Evolutionary conservation across 2,329 filamentous ascomycete genomes (phyloP), one percentile per base, ranked within the genome.

Genomic region (Botryosphaeria agaves): DNA sequence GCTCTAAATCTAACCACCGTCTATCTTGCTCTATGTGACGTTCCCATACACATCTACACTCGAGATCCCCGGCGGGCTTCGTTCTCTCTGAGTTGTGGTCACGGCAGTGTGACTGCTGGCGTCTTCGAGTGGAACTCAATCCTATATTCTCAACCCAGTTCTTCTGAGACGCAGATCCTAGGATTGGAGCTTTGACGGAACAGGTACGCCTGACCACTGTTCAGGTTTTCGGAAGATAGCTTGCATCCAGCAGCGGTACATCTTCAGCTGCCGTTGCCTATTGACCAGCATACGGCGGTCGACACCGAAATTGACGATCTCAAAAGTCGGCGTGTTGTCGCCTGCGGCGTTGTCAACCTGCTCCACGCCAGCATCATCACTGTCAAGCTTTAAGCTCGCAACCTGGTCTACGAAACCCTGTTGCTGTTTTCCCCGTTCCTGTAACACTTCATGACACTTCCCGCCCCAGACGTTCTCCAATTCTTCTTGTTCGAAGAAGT

Each of bases 171-270:
- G n/a, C n/a, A n/a, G n/a, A n/a, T n/a, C n/a, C n/a, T n/a, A n/a
- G n/a, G n/a, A n/a, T n/a, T n/a, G n/a, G n/a, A n/a, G n/a, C n/a
- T n/a, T n/a, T n/a, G n/a, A n/a, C n/a, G n/a, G n/a, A n/a, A n/a
- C n/a, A n/a, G n/a, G n/a, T n/a, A n/a, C n/a, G n/a, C n/a, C n/a
- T n/a, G n/a, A n/a, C n/a, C n/a, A n/a, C 21, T 23, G 21, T 9
- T 23, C 48, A 7, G 56, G 49, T 57, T 85, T 87, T 45, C 65
- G 71, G 52, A 89, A 91, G 3, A 73, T 71, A 18, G 79, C 82
- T 54, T 91, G 82, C 51, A 91, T 71, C 84, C 89, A 98, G 61
- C 87, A 95, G 36, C 89, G 73, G 55, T 95, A 95, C 89, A 98
- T 98, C 59, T 95, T 98, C 29, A 93, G 62, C 56, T 84, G 78